Base-by-base conservation (phyloP, 179 eudicot species). In the Spergularia azorica region DNA sequence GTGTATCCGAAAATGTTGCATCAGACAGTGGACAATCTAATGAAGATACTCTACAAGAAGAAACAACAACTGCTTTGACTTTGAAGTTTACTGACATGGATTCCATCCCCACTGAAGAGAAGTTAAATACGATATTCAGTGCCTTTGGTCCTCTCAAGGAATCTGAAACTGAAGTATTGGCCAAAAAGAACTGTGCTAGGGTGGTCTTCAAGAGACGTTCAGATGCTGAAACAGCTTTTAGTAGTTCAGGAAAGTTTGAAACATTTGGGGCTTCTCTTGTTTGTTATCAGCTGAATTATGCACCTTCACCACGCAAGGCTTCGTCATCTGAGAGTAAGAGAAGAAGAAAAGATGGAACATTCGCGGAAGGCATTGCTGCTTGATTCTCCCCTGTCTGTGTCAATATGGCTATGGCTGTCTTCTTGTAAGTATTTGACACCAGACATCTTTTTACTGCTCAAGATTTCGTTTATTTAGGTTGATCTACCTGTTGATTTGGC, bases 161-260 rank as follows among this genome's bases (percentile, higher is more conserved):
- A 72, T 87, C 89, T 16, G 92, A 88, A 80, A 87, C 91, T 38
- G 83, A 84, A 80, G 86, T 84, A 14, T 50, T 86, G 72, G 70
- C 60, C 15, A 90, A 89, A 62, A 70, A 82, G 26, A 68, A 48
- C 36, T 76, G 81, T 69, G 91, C 89, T 36, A 88, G 87, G 80
- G 89, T 92, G 72, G 87, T 86, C 5, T 92, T 91, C 63, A 73
- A 60, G 66, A 84, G 82, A 57, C 77, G 80, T 62, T 61, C 80
- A 54, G 92, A 86, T 69, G 95, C 92, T 54, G 82, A 85, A 71
- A 74, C 87, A 16, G 97, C 95, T 16, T 87, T 83, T 69, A 84
- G 79, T 56, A 86, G 89, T 63, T 79, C 92, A 52, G 89, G 89
- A 72, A 91, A 88, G 79, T 82, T 80, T 63, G 80, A 79, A 78